A percentile compares a stretch with the other conserved stretches of the same genome.
Conservation (phyloP, 164 flowering plant species). For the Stephania cephalantha region DNA sequence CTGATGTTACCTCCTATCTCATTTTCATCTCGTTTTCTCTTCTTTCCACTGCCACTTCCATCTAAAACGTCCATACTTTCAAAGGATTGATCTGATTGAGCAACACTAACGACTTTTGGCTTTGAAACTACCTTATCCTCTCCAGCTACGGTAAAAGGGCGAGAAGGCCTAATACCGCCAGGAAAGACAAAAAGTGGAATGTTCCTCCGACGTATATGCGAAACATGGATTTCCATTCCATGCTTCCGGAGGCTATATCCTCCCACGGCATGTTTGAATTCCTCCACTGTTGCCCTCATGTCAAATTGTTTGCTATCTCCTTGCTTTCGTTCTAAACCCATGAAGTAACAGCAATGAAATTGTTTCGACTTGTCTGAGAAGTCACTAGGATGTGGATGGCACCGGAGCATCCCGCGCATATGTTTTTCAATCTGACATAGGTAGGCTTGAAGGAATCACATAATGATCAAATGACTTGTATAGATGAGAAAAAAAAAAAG, state of each 20-base stretch:
- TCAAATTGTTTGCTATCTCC: conserved; percentile 79
- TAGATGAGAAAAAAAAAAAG: background rate
- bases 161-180: conserved; percentile 64
- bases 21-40: conserved; percentile 36
- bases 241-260: conserved; percentile 53
- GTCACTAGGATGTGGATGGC: conserved; percentile 81
- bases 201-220: conserved; percentile 53
- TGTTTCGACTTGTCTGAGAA: conserved; percentile 47
- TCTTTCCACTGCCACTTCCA: conserved; percentile 26
- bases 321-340: conserved; percentile 83
- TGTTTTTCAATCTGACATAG: conserved; percentile 65
- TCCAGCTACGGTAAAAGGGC: conserved; percentile 35
- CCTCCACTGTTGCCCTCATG: conserved; percentile 76
- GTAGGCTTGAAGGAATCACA: conserved; percentile 9
- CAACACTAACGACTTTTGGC: conserved; percentile 20
- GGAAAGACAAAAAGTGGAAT: conserved; percentile 82
- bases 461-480: background rate
- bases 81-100: conserved; percentile 24
- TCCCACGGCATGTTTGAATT: conserved; percentile 60
- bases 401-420: conserved; percentile 66
- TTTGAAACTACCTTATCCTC: conserved; percentile 28
- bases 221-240: conserved; percentile 71
- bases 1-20: background rate
- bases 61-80: conserved; percentile 21
- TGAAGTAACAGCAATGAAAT: conserved; percentile 60